A percentile compares a stretch with the other conserved stretches of the same genome.
phyloP scores from a whole-genome alignment of 305 asterid genomes.

The Solanum hybrid region DNA sequence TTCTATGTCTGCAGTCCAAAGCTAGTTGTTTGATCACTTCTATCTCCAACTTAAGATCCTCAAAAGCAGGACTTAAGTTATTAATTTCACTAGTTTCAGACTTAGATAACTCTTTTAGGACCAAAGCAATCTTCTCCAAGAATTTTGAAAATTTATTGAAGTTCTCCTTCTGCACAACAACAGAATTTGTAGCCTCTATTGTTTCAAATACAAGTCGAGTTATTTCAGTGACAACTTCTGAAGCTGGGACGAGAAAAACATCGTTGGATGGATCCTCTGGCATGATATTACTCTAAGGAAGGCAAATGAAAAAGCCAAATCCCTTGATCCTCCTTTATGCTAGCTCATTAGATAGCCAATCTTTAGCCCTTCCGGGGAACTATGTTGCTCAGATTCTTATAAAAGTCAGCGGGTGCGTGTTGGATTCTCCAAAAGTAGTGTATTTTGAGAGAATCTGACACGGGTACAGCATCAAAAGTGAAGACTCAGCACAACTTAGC shows the following conservation, averaged over 20 bases:
- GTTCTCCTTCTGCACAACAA: conserved; percentile 24
- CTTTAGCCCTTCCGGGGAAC: not conserved
- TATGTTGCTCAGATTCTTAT: not conserved
- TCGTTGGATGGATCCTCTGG: conserved; percentile 2
- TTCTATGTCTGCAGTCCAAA: conserved; percentile 20
- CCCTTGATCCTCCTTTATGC: not conserved
- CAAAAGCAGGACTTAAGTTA: conserved; percentile 7
- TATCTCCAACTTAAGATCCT: conserved; percentile 24
- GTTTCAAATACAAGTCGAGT: conserved; percentile 17
- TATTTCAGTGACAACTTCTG: conserved; percentile 10
- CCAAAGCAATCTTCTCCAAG: conserved; percentile 18
- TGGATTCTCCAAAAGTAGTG: not conserved
- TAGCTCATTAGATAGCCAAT: not conserved
- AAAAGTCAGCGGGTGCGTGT: not conserved
- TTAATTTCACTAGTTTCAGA: not conserved
- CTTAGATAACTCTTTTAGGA: conserved; percentile 21
- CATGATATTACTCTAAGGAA: conserved; percentile 3
- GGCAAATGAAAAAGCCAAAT: not conserved
- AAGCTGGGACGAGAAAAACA: not conserved
- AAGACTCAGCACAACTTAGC: not conserved
- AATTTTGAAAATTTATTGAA: conserved; percentile 24
- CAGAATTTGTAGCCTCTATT: conserved; percentile 14
- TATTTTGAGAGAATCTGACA: not conserved
- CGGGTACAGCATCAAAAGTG: too few relatives aligned
- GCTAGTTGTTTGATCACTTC: conserved; percentile 16